Evolutionary conservation across 495 filamentous ascomycete species (phyloP).

Genomic region (Hypoxylon intermedium): DNA sequence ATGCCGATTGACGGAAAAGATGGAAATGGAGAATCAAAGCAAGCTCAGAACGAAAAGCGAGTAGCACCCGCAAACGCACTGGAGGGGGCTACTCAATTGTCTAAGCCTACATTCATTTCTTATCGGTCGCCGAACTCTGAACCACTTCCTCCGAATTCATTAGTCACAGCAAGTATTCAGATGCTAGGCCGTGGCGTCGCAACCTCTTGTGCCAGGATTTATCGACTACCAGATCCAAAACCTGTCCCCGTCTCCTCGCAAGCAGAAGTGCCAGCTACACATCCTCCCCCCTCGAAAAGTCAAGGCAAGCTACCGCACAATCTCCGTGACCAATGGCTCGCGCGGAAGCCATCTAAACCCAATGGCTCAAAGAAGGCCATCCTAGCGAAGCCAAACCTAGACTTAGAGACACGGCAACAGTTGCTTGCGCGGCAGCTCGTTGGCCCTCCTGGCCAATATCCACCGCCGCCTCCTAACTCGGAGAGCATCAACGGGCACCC

Average conservation of each 20-base stretch:
- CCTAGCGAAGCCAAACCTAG: conserved; percentile 18
- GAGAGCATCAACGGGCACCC: conserved; percentile 62
- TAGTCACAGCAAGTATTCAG: conserved; percentile 46
- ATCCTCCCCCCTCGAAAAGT: conserved; percentile 25
- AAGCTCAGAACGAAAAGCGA: conserved; percentile 7
- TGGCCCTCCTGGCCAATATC: conserved; percentile 35
- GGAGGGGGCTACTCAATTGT: conserved; percentile 38
- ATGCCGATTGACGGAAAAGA: conserved; percentile 37
- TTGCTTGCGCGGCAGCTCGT: conserved; percentile 62
- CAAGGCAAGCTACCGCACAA: conserved; percentile 41
- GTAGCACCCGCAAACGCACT: conserved; percentile 5
- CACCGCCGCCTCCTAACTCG: conserved; percentile 37
- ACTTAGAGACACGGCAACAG: conserved; percentile 55
- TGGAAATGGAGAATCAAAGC: conserved; percentile 21
- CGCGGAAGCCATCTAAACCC: conserved; percentile 32
- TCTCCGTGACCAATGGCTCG: conserved; percentile 56
- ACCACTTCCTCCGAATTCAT: conserved; percentile 18
- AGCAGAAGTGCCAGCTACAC: conserved; percentile 51
- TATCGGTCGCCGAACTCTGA: conserved; percentile 21
- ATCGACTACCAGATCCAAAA: conserved; percentile 50
- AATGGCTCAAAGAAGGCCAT: conserved; percentile 25
- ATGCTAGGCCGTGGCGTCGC: conserved; percentile 51
- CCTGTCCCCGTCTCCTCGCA: conserved; percentile 36
- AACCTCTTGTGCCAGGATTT: conserved; percentile 53
- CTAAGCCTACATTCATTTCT: conserved; percentile 41